phyloP scores from a whole-genome alignment of 2,329 filamentous ascomycete species.

The Sarocladium strictum region DNA sequence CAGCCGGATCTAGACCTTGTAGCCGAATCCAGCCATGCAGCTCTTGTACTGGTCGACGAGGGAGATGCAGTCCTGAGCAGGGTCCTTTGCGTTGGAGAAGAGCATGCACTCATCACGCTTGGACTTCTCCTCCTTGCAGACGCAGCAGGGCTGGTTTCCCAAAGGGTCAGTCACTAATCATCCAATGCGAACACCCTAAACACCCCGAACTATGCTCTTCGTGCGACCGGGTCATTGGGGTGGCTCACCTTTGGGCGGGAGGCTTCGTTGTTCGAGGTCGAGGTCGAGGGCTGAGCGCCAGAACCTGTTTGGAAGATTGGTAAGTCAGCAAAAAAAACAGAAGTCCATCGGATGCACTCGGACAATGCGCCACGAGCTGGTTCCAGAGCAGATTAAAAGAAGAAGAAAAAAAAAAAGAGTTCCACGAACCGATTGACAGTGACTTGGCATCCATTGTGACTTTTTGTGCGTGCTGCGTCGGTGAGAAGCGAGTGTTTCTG shows the following conservation, averaged over 20 bases:
- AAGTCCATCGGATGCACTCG: too few relatives aligned
- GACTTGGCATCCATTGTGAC: slow-evolving; percentile 6
- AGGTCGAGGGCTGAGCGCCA: slow-evolving; percentile 10
- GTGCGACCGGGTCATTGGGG: not conserved
- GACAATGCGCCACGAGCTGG: too few relatives aligned
- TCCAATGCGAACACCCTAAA: too few relatives aligned
- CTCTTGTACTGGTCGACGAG: slow-evolving; percentile 79
- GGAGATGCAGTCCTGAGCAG: slow-evolving; percentile 75
- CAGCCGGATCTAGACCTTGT: slow-evolving; percentile 49
- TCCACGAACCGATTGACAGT: slow-evolving; percentile 1
- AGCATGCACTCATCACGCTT: slow-evolving; percentile 98
- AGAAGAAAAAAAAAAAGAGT: too few relatives aligned
- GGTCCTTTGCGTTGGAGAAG: slow-evolving; percentile 79
- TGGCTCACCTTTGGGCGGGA: slow-evolving; percentile 12
- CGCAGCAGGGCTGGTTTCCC: slow-evolving; percentile 75
- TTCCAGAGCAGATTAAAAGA: too few relatives aligned
- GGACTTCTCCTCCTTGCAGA: slow-evolving; percentile 93
- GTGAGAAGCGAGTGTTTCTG: not conserved
- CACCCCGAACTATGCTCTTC: too few relatives aligned
- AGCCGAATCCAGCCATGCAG: slow-evolving; percentile 93
- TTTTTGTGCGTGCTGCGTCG: not conserved
- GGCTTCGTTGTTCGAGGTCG: slow-evolving; percentile 9
- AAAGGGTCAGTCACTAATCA: not conserved
- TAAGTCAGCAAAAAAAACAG: slow-evolving; percentile 10
- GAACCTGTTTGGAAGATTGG: slow-evolving; percentile 10